Percentiles rank a stretch among this genome's conserved stretches.
Conservation (phyloP, 2,329 filamentous ascomycete species). For the Clonostachys rosea region DNA sequence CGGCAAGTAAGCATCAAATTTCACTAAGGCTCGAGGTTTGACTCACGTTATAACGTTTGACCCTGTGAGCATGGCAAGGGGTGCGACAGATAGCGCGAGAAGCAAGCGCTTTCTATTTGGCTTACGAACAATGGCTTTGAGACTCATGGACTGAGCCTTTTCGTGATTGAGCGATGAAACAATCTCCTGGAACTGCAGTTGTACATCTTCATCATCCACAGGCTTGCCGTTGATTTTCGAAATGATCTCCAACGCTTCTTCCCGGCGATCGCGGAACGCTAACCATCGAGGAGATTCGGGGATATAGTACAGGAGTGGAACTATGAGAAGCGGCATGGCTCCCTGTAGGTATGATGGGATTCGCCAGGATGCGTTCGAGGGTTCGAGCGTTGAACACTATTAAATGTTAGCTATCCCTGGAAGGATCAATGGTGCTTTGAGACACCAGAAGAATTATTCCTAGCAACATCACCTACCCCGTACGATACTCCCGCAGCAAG, state of each 20-base stretch:
- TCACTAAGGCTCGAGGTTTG: neutral
- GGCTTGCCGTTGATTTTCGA: neutral
- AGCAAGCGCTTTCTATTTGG: constrained; percentile 2
- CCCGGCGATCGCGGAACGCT: constrained; percentile 7
- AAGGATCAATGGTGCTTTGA: neutral
- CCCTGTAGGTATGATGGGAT: constrained; percentile 17
- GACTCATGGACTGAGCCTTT: neutral
- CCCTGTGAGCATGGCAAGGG: constrained; percentile 3
- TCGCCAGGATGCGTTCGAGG: constrained; percentile 19
- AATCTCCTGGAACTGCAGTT: constrained; percentile 4
- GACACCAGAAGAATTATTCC: neutral
- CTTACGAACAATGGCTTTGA: neutral
- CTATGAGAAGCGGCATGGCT: neutral
- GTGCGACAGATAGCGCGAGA: neutral
- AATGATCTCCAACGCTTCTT: constrained; percentile 7
- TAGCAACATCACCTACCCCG: constrained; percentile 7
- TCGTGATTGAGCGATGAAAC: constrained; percentile 3
- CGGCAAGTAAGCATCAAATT: neutral
- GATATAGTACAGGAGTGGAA: constrained; percentile 12
- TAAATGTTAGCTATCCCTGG: neutral
- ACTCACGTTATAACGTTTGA: constrained; percentile 4
- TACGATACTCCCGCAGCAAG: constrained; percentile 12
- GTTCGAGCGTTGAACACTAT: constrained; percentile 13
- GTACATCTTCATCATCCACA: neutral
- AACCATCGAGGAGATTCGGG: constrained; percentile 24